Evolutionary conservation across 23 red algal genomes (phyloP).

Genomic region (Chondrus crispus): DNA sequence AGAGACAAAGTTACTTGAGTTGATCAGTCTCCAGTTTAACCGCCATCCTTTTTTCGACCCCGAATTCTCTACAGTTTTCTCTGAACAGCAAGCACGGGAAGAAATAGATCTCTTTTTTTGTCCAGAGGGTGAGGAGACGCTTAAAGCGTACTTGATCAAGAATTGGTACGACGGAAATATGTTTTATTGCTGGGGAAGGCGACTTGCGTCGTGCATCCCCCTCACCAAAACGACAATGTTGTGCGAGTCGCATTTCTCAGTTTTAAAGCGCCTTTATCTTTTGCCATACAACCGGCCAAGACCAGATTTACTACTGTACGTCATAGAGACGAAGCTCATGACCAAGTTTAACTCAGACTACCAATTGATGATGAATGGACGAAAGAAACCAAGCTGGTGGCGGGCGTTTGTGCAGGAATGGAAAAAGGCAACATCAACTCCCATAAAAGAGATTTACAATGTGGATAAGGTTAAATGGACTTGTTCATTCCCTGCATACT

Average conservation of each 20-base stretch:
- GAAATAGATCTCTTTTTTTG: no score
- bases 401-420: not conserved
- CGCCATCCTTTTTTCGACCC: no score
- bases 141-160: not conserved
- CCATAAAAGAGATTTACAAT: not conserved
- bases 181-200: not conserved
- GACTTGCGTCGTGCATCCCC: not conserved
- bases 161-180: not conserved
- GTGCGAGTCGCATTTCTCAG: not conserved
- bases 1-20: no score
- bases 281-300: not conserved
- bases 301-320: not conserved
- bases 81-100: no score
- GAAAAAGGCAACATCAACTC: not conserved
- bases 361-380: not conserved
- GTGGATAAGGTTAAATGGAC: not conserved
- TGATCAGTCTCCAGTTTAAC: no score
- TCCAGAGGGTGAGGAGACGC: no score
- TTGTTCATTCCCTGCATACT: not conserved
- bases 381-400: constrained; percentile 9
- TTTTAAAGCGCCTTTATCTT: not conserved
- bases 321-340: not conserved
- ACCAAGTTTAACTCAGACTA: not conserved
- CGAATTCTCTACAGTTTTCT: no score
- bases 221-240: not conserved